Evolutionary conservation across 805 yeast species (phyloP), one percentile per base, ranked within the genome.

Genomic region (Yamadazyma paraphyllophila): DNA sequence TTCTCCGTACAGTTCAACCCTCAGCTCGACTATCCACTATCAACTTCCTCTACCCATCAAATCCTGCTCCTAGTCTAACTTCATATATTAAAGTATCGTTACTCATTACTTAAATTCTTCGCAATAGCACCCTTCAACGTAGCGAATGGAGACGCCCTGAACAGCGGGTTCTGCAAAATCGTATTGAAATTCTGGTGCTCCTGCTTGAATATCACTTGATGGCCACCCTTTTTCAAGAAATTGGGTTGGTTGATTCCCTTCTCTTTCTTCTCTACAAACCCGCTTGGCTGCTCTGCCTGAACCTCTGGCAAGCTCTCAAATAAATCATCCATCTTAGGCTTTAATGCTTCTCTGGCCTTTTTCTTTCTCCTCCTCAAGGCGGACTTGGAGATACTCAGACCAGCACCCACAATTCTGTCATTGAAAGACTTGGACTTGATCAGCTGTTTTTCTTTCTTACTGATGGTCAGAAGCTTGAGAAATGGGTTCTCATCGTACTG

Each of bases 291-390:
- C 15, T 26, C 37, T 6, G 10, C 25, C 24, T 48, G 37, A 8
- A 44, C 63, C 16, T 71, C 76, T 1, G 73, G 73, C 42, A 86
- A 67, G 13, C 78, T 80, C 25, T 69, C 68, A 44, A 82, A 66
- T 37, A 86, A 63, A 52, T 86, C 94, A 43, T 74, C 71, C 78
- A 86, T 74, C 55, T 81, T 76, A 4, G 91, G 88, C 54, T 78
- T 78, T 48, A 87, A 66, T 52, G 82, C 79, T 46, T 84, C 85
- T 54, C 76, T 78, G 40, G 73, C 70, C 54, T 74, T 78, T 52
- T 78, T 71, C 52, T 87, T 79, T 55, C 83, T 82, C 52, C 88
- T 74, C 58, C 88, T 74, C 2, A 76, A 50, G 0, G 89, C 70
- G 5, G 88, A 81, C 59, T 85, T 86, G 15, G 89, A 82, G 36